A percentile compares a stretch with the other conserved stretches of the same genome.
These are phyloP conservation scores for Cryphonectria radicalis DNA, from an alignment of 2,329 filamentous ascomycete genomes.

Conservation along the genomic window DNA sequence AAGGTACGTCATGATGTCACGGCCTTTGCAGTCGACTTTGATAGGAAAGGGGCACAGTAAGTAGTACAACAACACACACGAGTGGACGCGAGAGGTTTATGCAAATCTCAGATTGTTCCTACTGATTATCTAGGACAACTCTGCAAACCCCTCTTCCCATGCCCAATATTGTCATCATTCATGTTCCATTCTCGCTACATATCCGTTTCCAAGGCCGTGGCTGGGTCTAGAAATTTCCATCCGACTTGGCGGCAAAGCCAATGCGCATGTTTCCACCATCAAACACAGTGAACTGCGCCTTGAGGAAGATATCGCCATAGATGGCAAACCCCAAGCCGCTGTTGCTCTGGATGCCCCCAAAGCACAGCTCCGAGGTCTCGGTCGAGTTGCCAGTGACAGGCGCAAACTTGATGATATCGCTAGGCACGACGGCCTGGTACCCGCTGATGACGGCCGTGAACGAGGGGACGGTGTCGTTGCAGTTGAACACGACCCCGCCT, in stretches of 20 bases:
- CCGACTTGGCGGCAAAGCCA: slow-evolving; percentile 50
- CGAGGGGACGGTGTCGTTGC: slow-evolving; percentile 36
- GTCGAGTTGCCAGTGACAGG: slow-evolving; percentile 53
- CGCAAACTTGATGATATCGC: slow-evolving; percentile 51
- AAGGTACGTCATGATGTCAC: too few relatives aligned
- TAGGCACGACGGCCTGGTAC: slow-evolving; percentile 52
- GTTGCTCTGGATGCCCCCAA: slow-evolving; percentile 67
- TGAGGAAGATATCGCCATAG: slow-evolving; percentile 72
- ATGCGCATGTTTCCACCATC: slow-evolving; percentile 51
- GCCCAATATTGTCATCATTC: slow-evolving; percentile 8
- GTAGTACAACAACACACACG: not conserved
- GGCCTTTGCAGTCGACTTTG: not conserved
- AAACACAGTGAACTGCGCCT: slow-evolving; percentile 70
- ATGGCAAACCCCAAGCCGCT: slow-evolving; percentile 62
- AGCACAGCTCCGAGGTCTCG: slow-evolving; percentile 60
- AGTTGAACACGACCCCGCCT: slow-evolving; percentile 51
- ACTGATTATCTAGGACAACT: not conserved
- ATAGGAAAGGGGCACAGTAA: not conserved
- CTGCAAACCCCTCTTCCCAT: slow-evolving; percentile 11
- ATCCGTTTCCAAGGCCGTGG: not conserved
- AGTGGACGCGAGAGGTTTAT: not conserved
- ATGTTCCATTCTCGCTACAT: not conserved
- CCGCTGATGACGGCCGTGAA: slow-evolving; percentile 50
- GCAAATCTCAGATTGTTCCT: not conserved
- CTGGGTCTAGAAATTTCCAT: not conserved